Percentiles rank a stretch among this genome's conserved stretches.
Evolutionary conservation across 768 basidiomycete genomes (phyloP).

Genomic region (Hygrophoropsis aurantiaca): DNA sequence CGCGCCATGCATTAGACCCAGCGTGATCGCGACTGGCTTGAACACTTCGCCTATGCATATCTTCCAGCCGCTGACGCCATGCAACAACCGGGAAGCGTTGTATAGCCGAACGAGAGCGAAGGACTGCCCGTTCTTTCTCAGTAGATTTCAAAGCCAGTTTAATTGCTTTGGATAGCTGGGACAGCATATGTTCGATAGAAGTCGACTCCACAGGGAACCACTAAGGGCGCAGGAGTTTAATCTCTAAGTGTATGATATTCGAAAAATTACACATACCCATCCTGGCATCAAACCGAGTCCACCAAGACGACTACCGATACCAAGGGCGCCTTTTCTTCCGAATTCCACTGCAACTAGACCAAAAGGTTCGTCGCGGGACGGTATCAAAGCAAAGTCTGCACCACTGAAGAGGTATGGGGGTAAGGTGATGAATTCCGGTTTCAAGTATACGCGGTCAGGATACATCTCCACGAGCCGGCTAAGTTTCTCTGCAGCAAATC

Average conservation of each 20-base stretch:
- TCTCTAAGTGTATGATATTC: too few species aligned
- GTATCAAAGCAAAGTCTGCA: slow-evolving; percentile 93
- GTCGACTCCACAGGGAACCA: slow-evolving; percentile 98
- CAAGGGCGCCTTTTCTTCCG: slow-evolving; percentile 93
- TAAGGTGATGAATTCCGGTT: slow-evolving; percentile 92
- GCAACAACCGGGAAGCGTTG: slow-evolving; percentile 98
- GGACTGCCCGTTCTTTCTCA: slow-evolving; percentile 86
- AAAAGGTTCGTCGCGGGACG: slow-evolving; percentile 95
- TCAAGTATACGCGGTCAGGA: slow-evolving; percentile 92
- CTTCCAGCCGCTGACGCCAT: slow-evolving; percentile 95
- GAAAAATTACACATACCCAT: too few species aligned
- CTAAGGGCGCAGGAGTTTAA: too few species aligned
- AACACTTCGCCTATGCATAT: slow-evolving; percentile 90
- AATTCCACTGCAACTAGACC: slow-evolving; percentile 96
- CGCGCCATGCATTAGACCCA: slow-evolving; percentile 74
- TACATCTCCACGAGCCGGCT: slow-evolving; percentile 92
- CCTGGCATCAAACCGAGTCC: slow-evolving; percentile 97
- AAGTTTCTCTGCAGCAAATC: slow-evolving; percentile 93
- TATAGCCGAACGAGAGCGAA: slow-evolving; percentile 90
- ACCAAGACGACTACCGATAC: slow-evolving; percentile 91
- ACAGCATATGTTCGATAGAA: slow-evolving; percentile 91
- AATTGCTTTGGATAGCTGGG: slow-evolving; percentile 91
- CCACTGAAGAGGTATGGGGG: slow-evolving; percentile 94
- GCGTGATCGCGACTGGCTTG: slow-evolving; percentile 65
- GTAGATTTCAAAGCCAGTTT: slow-evolving; percentile 91